Evolutionary conservation across 192 early-diverging fungal species (phyloP).

Genomic region (Chytriomyces confervae): DNA sequence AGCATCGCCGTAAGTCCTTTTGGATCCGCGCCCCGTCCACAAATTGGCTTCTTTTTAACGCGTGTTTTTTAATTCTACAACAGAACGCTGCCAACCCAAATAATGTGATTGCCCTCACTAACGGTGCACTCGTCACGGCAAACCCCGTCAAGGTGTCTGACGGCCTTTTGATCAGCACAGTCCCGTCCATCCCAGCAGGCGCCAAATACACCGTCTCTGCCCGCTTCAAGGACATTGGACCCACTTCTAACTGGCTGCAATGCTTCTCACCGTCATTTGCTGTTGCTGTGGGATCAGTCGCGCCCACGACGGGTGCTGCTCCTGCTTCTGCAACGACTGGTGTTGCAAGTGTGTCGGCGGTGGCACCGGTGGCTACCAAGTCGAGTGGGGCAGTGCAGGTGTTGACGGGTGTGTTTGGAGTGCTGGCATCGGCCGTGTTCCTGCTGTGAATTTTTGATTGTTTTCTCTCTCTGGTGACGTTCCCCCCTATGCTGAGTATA

Average conservation of each 20-base stretch:
- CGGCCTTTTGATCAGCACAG: not conserved
- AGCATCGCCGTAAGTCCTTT: slow-evolving; percentile 15
- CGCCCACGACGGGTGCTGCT: not conserved
- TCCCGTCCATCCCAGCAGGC: slow-evolving; percentile 11
- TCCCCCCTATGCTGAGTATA: too few species aligned
- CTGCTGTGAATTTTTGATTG: too few species aligned
- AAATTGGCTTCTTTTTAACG: not conserved
- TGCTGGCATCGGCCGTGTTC: too few species aligned
- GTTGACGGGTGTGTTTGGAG: too few species aligned
- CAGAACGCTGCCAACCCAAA: slow-evolving; percentile 19
- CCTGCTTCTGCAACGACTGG: not conserved
- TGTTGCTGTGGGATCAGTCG: not conserved
- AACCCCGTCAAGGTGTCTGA: not conserved
- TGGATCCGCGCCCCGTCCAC: not conserved
- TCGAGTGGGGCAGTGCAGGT: too few species aligned
- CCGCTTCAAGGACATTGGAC: not conserved
- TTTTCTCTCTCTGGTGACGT: too few species aligned
- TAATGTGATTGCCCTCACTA: not conserved
- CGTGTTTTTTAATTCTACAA: not conserved
- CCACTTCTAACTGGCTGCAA: not conserved
- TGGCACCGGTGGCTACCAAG: too few species aligned
- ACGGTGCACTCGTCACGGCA: not conserved
- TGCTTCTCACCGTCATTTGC: slow-evolving; percentile 15
- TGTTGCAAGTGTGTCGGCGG: too few species aligned
- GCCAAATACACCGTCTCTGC: slow-evolving; percentile 4